phyloP scores from a whole-genome alignment of 495 filamentous ascomycete genomes.

The Hypoxylon fragiforme region DNA sequence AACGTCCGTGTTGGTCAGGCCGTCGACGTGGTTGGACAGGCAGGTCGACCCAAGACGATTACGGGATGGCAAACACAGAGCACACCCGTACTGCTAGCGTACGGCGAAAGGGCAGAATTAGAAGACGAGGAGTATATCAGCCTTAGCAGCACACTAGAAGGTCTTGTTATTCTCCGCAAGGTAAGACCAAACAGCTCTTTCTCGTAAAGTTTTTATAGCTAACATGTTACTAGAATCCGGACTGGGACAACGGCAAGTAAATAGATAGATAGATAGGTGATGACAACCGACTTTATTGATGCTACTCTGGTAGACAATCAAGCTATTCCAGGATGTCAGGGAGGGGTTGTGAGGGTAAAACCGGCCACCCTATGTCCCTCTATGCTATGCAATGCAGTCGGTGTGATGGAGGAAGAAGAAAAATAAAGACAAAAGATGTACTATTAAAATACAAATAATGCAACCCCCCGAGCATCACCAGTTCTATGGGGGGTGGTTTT shows the following conservation, averaged over 20 bases:
- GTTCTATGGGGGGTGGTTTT: conserved; percentile 17
- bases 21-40: conserved; percentile 96
- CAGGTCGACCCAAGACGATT: conserved; percentile 96
- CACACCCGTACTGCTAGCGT: conserved; percentile 88
- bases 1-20: conserved; percentile 97
- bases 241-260: conserved; percentile 52
- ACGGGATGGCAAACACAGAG: conserved; percentile 99
- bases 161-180: conserved; percentile 94
- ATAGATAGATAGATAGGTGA: not conserved
- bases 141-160: conserved; percentile 87
- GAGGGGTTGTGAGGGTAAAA: too few species aligned
- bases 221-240: conserved; percentile 47
- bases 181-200: conserved; percentile 53
- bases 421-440: conserved; percentile 18
- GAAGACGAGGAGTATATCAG: conserved; percentile 97
- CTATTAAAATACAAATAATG: conserved; percentile 37
- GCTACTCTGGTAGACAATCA: too few species aligned
- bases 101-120: conserved; percentile 93
- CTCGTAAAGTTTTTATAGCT: conserved; percentile 11
- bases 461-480: conserved; percentile 27
- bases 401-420: not conserved
- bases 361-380: too few species aligned
- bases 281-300: not conserved
- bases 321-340: too few species aligned
- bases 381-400: too few species aligned